Evolutionary conservation across 768 basidiomycete genomes (phyloP).

Genomic region (Lepiota subincarnata): DNA sequence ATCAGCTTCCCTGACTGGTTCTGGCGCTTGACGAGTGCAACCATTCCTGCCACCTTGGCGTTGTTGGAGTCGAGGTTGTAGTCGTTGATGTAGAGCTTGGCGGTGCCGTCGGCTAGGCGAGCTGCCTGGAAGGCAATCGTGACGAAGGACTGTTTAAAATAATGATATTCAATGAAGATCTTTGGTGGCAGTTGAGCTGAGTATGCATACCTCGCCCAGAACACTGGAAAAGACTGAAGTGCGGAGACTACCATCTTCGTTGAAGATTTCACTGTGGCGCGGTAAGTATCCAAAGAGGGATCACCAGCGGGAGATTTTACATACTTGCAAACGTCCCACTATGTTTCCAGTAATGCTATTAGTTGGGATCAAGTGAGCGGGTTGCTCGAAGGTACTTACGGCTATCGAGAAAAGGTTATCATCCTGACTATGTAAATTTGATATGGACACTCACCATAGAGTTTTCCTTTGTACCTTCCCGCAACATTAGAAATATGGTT

Average conservation of each 20-base stretch:
- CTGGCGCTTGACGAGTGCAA: constrained; percentile 36
- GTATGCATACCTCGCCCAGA: constrained; percentile 27
- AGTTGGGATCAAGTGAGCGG: background rate
- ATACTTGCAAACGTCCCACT: constrained; percentile 38
- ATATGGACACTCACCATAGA: constrained; percentile 22
- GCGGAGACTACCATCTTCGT: constrained; percentile 39
- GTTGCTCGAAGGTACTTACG: constrained; percentile 9
- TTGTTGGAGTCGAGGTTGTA: constrained; percentile 49
- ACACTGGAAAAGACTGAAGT: constrained; percentile 38
- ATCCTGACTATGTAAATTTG: background rate
- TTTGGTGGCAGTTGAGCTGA: background rate
- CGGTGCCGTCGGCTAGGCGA: constrained; percentile 35
- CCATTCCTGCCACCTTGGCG: constrained; percentile 38
- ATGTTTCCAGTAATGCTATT: background rate
- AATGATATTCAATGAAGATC: background rate
- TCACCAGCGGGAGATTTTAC: background rate
- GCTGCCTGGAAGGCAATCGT: constrained; percentile 44
- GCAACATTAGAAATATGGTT: constrained; percentile 37
- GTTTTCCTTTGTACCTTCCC: constrained; percentile 39
- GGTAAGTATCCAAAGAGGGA: constrained; percentile 15
- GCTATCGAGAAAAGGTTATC: constrained; percentile 8
- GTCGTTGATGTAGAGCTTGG: constrained; percentile 41
- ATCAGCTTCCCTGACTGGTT: constrained; percentile 36
- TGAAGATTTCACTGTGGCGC: constrained; percentile 36
- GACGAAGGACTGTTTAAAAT: constrained; percentile 30